Evolutionary conservation across 139 green algal genomes (phyloP), one percentile per base, ranked within the genome.

Genomic region (Haematococcus lacustris): DNA sequence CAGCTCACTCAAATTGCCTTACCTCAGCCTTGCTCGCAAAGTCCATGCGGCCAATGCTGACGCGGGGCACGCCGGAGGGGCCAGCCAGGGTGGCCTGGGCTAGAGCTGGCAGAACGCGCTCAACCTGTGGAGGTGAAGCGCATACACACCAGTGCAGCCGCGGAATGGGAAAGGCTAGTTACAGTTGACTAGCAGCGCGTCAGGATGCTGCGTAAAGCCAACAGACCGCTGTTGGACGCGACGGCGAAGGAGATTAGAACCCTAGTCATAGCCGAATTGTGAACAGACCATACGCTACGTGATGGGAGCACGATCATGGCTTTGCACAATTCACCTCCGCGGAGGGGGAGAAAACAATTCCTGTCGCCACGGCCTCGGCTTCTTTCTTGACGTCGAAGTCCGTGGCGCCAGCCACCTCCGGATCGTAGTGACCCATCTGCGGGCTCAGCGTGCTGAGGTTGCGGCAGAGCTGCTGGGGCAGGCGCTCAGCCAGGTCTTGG

Each of bases 21-120:
- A 87, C 87, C 82, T 97, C 92, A 51, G 77, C 81, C 26, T 91
- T 84, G 0, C 68, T 17, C 13, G 76, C 37, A 78, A 86, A 97
- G 33, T 82, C 72, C 38, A 84, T 82, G 6, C 92, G 80, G 0
- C 85, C 92, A 62, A 92, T 87, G 17, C 86, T 93, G 25, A 86
- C 71, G 33, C 26, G 65, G 41, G 40, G 66, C 1, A 68, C 66
- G 60, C 62, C 71, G 2, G 81, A 68, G 5, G 66, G 73, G 39
- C 63, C 65, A 6, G 65, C 26, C 3, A 30, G 30, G 3, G 32
- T 32, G 43, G 43, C 30, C 7, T 37, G 7, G 0, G 21, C 60
- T 17, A 66, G 23, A 7, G 64, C 25, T 25, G 64, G 64, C 38
- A 53, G 64, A 34, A 38, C 38, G 5, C 53, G 37, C 38, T 38